Conservation (phyloP, 768 basidiomycete species). For the Boletellus sp. region DNA sequence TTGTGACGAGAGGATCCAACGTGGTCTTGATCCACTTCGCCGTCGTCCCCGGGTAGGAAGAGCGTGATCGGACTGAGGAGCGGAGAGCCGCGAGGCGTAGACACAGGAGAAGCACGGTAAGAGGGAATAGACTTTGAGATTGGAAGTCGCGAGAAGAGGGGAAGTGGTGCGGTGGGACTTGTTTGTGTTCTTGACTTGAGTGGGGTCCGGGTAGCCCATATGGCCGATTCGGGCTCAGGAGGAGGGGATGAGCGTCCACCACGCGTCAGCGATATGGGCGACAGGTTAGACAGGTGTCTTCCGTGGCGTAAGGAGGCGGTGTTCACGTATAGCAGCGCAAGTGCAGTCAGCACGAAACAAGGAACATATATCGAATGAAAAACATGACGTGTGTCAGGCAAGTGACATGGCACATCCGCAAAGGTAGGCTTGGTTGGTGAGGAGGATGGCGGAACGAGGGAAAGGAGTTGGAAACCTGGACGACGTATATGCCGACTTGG, state of each 20-base stretch:
- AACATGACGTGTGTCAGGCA: slow-evolving; percentile 69
- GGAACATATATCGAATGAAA: slow-evolving; percentile 65
- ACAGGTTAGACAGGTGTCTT: slow-evolving; percentile 21
- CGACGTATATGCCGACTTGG: slow-evolving; percentile 64
- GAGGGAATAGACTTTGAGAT: slow-evolving; percentile 32
- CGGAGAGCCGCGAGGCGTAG: slow-evolving; percentile 40
- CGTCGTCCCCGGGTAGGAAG: slow-evolving; percentile 42
- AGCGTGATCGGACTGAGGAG: slow-evolving; percentile 36
- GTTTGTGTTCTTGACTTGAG: slow-evolving; percentile 32
- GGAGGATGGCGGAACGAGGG: slow-evolving; percentile 45
- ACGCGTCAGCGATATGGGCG: slow-evolving; percentile 33
- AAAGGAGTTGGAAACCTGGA: slow-evolving; percentile 86
- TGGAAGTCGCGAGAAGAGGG: slow-evolving; percentile 40
- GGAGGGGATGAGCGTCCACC: slow-evolving; percentile 22
- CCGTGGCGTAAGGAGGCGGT: slow-evolving; percentile 21
- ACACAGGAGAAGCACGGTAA: slow-evolving; percentile 36
- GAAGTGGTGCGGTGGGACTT: slow-evolving; percentile 40
- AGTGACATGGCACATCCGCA: slow-evolving; percentile 65
- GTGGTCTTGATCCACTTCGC: slow-evolving; percentile 39
- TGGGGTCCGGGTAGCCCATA: slow-evolving; percentile 42
- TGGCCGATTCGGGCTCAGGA: slow-evolving; percentile 35
- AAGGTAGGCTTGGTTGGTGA: slow-evolving; percentile 40
- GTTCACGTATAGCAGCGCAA: slow-evolving; percentile 47
- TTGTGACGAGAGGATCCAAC: slow-evolving; percentile 51
- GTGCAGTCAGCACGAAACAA: slow-evolving; percentile 49